A percentile compares a stretch with the other conserved stretches of the same genome.
Conservation (phyloP, 2,329 filamentous ascomycete genomes). For the Fusarium marasasianum region DNA sequence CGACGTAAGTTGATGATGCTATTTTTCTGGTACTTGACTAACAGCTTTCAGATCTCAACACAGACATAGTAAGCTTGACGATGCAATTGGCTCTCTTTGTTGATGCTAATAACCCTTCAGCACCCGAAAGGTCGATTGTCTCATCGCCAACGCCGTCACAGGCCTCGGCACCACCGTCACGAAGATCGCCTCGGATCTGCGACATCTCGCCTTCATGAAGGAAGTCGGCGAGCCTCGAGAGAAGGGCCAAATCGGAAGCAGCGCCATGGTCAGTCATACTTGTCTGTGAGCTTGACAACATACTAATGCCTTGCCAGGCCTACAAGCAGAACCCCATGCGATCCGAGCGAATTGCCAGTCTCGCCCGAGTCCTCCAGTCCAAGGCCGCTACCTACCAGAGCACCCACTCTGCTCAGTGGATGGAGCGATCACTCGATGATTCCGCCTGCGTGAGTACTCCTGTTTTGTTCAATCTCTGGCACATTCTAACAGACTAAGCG, state of each 20-base stretch:
- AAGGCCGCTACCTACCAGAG: slow-evolving; percentile 14
- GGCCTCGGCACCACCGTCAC: not conserved
- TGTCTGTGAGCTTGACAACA: too few relatives aligned
- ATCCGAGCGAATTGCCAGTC: slow-evolving; percentile 12
- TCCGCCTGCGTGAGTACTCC: not conserved
- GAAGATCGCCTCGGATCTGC: not conserved
- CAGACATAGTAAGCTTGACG: not conserved
- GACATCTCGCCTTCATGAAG: not conserved
- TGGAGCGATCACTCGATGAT: slow-evolving; percentile 26
- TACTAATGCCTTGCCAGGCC: too few relatives aligned
- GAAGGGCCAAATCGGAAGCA: not conserved
- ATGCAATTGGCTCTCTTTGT: accelerated
- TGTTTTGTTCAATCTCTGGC: too few relatives aligned
- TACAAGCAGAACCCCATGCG: slow-evolving; percentile 33
- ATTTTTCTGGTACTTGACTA: too few relatives aligned
- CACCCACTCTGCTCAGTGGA: slow-evolving; percentile 19
- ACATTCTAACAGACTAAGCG: not conserved
- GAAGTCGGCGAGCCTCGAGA: not conserved
- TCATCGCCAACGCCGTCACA: not conserved
- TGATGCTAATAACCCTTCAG: accelerated
- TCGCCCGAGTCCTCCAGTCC: slow-evolving; percentile 11
- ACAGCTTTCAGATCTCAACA: not conserved
- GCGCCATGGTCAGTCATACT: not conserved
- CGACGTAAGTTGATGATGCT: not conserved
- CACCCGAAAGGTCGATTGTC: not conserved